A percentile compares a stretch with the other conserved stretches of the same genome.
Evolutionary conservation across 2,329 filamentous ascomycete genomes (phyloP).

Genomic region (Monascus ruber): DNA sequence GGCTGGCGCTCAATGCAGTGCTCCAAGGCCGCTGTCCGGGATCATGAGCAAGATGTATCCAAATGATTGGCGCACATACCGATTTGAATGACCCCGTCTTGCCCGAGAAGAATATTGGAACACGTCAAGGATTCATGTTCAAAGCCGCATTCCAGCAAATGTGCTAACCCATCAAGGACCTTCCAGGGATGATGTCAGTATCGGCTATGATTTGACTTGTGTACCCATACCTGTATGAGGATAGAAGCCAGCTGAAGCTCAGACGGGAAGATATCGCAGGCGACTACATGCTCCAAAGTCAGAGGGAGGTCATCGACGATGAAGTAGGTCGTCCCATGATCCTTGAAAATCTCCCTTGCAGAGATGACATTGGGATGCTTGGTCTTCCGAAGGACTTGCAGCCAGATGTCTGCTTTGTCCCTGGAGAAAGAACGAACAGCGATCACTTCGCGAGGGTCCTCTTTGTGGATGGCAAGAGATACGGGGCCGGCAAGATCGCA

Average conservation of each 20-base stretch:
- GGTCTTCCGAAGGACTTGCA: constrained; percentile 4
- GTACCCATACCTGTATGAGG: constrained; percentile 1
- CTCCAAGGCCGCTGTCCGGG: constrained; percentile 9
- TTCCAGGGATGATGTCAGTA: background rate
- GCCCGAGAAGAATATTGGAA: constrained; percentile 16
- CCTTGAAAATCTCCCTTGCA: background rate
- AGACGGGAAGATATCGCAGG: constrained; percentile 5
- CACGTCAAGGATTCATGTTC: constrained; percentile 14
- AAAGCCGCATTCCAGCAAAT: constrained; percentile 7
- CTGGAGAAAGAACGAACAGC: constrained; percentile 4
- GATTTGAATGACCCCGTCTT: constrained; percentile 16
- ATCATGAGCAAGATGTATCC: background rate
- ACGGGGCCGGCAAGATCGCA: constrained; percentile 5
- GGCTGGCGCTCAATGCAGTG: constrained; percentile 4
- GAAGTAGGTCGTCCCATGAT: constrained; percentile 3
- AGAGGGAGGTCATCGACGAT: constrained; percentile 6
- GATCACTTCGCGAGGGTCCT: constrained; percentile 4
- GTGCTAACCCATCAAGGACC: constrained; percentile 12
- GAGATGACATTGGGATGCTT: constrained; percentile 2
- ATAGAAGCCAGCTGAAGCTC: constrained; percentile 6
- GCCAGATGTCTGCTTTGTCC: constrained; percentile 4
- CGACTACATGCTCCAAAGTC: constrained; percentile 6
- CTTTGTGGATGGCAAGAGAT: constrained; percentile 4
- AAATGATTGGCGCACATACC: constrained; percentile 4
- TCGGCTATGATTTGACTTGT: background rate